Evolutionary conservation across 805 yeast genomes (phyloP), one percentile per base, ranked within the genome.

Genomic region (Saturnispora besseyi): DNA sequence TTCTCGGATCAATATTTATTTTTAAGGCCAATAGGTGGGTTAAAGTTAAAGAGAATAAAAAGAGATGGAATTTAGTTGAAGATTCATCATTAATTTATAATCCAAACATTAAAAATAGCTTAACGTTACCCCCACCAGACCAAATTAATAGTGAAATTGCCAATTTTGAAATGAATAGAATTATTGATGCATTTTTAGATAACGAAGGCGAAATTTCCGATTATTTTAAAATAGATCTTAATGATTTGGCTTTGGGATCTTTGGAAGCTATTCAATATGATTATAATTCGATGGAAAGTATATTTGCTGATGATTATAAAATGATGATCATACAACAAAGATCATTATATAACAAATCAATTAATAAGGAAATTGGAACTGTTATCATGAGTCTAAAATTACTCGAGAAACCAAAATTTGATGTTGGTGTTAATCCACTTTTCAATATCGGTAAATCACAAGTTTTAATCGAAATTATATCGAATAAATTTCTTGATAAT

Each of bases 141-240:
- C 61, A 59, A 44, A 57, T 59, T 29, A 63, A 65, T 40, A 52
- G 51, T 40, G 61, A 60, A 15, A 51, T 66, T 42, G 67, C 66
- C 1, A 59, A 54, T 36, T 64, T 63, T 51, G 66, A 61, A 52
- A 53, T 64, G 32, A 56, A 61, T 34, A 55, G 70, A 44, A 51
- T 66, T 7, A 40, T 56, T 26, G 65, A 62, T 37, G 65, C 69
- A 3, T 61, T 66, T 47, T 53, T 62, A 53, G 50, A 51, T 10
- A 62, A 66, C 49, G 70, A 66, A 49, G 50, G 59, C 24, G 62
- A 59, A 6, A 58, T 66, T 11, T 54, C 57, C 2, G 61, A 62
- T 38, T 57, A 48, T 32, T 62, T 66, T 41, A 47, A 55, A 33
- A 43, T 38, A 4, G 53, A 57, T 29, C 53, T 58, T 41, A 57